Percentiles rank a stretch among this genome's conserved stretches.
Conservation (phyloP, 208 protist genomes). For the Wallacemonas sp. region DNA sequence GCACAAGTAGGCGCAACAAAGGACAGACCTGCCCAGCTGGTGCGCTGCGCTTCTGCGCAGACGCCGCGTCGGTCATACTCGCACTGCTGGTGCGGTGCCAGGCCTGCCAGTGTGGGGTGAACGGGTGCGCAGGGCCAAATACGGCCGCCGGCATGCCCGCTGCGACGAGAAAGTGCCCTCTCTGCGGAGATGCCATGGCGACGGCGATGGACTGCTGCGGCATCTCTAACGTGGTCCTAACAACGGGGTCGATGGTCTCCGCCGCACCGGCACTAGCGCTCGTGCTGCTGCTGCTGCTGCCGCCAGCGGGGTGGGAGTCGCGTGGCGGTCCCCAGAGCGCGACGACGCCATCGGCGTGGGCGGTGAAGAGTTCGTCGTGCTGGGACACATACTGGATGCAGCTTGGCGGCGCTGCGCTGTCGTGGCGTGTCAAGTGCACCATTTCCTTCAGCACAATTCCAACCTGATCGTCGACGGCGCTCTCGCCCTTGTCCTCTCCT, state of each 20-base stretch:
- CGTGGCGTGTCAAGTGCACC: neutral
- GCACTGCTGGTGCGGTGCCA: neutral
- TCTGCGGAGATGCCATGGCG: conserved; percentile 27
- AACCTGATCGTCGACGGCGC: conserved; percentile 1
- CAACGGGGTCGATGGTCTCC: neutral
- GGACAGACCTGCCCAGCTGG: conserved; percentile 12
- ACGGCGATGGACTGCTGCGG: conserved; percentile 19
- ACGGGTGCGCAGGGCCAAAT: conserved; percentile 14
- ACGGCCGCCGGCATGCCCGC: conserved; percentile 28
- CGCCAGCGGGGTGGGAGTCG: neutral
- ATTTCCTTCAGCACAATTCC: neutral
- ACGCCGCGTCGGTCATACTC: neutral
- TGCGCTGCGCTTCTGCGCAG: neutral
- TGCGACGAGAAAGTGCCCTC: conserved; percentile 35
- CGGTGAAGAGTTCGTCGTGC: conserved; percentile 77
- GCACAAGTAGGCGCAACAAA: conserved; percentile 53
- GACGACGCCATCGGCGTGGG: conserved; percentile 62
- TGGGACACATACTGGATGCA: conserved; percentile 65
- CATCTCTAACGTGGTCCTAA: conserved; percentile 6
- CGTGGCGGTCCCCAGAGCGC: conserved; percentile 53
- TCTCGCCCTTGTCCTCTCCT: neutral
- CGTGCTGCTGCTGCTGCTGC: neutral
- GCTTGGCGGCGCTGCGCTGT: conserved; percentile 33
- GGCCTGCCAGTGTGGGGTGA: conserved; percentile 13
- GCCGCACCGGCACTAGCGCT: neutral